These are phyloP conservation scores for Paramecium sexaurelia DNA, from an alignment of 73 alveolate species.

Conservation along the genomic window DNA sequence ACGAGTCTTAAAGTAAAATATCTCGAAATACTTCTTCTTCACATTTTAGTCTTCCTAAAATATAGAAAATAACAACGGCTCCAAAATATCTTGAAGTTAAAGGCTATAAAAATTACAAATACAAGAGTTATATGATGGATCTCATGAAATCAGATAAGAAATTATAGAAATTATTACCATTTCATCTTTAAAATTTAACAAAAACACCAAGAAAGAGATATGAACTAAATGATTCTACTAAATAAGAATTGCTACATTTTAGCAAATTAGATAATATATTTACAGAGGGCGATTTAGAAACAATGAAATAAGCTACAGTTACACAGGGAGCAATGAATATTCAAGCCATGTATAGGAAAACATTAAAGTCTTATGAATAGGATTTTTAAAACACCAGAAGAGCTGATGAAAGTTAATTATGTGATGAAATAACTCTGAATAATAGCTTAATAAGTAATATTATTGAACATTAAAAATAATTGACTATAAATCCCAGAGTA, in stretches of 20 bases:
- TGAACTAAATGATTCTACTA: conserved; percentile 46
- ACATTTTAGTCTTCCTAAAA: conserved; percentile 29
- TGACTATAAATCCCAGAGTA: conserved; percentile 31
- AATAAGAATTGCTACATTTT: background rate
- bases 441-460: conserved; percentile 3
- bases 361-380: background rate
- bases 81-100: conserved; percentile 50
- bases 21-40: conserved; percentile 36
- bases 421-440: conserved; percentile 43
- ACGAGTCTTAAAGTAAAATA: conserved; percentile 11
- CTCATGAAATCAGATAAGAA: conserved; percentile 40
- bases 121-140: conserved; percentile 17
- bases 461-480: background rate
- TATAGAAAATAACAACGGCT: background rate
- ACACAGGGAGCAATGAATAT: background rate
- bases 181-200: conserved; percentile 6
- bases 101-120: conserved; percentile 45
- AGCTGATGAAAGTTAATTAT: conserved; percentile 7
- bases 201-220: conserved; percentile 14
- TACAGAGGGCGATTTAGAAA: conserved; percentile 19
- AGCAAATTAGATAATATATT: conserved; percentile 50
- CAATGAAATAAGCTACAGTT: background rate
- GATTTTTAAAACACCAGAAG: background rate
- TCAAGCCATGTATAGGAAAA: background rate
- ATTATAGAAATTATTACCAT: conserved; percentile 24